Evolutionary conservation across 495 filamentous ascomycete species (phyloP).

Genomic region (Penicillium longicatenatum): DNA sequence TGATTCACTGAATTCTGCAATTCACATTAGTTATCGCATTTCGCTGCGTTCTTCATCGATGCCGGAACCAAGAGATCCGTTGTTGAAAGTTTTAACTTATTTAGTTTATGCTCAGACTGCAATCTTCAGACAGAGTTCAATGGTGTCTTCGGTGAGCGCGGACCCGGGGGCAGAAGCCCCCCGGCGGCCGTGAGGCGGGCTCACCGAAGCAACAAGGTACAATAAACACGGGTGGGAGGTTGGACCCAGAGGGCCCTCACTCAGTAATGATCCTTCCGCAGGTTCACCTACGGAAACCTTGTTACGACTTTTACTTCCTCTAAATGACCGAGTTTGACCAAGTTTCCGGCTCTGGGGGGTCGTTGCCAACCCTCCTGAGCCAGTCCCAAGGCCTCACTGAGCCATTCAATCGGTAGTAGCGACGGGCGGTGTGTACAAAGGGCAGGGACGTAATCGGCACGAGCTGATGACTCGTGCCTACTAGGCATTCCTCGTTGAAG

Average conservation of each 20-base stretch:
- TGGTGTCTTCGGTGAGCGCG: constrained; percentile 37
- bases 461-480: constrained; percentile 58
- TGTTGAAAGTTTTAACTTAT: constrained; percentile 65
- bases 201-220: constrained; percentile 47
- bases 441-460: constrained; percentile 68
- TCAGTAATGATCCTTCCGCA: constrained; percentile 69
- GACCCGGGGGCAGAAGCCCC: constrained; percentile 21
- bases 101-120: constrained; percentile 37
- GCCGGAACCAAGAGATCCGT: constrained; percentile 70
- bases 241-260: constrained; percentile 29
- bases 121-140: constrained; percentile 28
- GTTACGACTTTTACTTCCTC: constrained; percentile 76
- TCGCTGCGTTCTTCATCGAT: constrained; percentile 74
- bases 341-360: constrained; percentile 66
- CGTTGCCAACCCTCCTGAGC: constrained; percentile 65
- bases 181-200: constrained; percentile 23
- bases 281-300: constrained; percentile 76
- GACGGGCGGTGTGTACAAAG: constrained; percentile 65
- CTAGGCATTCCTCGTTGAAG: constrained; percentile 71
- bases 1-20: constrained; percentile 73
- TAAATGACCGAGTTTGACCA: constrained; percentile 75
- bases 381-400: constrained; percentile 73
- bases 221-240: constrained; percentile 32
- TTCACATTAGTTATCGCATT: constrained; percentile 76
- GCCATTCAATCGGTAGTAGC: constrained; percentile 77